Conservation (phyloP, 2,329 filamentous ascomycete species). For the Huntiella savannae region DNA sequence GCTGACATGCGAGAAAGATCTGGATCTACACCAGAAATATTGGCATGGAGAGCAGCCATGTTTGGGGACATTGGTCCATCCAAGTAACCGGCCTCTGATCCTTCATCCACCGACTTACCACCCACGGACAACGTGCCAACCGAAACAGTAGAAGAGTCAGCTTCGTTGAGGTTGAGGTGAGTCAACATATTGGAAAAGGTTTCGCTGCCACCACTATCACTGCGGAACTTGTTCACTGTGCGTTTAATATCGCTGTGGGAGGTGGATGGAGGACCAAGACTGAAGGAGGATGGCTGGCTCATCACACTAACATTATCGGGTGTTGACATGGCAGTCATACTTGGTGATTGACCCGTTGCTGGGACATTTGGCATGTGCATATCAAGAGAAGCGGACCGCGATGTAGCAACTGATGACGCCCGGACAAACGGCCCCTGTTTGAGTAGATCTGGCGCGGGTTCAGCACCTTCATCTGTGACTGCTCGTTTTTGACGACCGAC, state of each 20-base stretch:
- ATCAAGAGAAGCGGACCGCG: constrained; percentile 84
- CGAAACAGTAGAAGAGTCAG: constrained; percentile 19
- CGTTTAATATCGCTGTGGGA: constrained; percentile 30
- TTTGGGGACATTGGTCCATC: constrained; percentile 64
- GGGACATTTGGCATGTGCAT: constrained; percentile 22
- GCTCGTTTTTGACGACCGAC: constrained; percentile 92
- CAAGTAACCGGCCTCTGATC: constrained; percentile 24
- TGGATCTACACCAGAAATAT: constrained; percentile 2
- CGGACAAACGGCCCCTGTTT: constrained; percentile 83
- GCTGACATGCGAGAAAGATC: constrained; percentile 21
- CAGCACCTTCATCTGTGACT: constrained; percentile 53
- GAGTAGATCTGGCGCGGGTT: constrained; percentile 78
- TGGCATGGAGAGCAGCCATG: constrained; percentile 19
- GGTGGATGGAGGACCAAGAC: constrained; percentile 33
- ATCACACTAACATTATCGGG: constrained; percentile 45
- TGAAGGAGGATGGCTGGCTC: constrained; percentile 80
- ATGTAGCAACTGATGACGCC: constrained; percentile 70
- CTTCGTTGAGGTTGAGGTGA: constrained; percentile 55
- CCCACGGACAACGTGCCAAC: constrained; percentile 21
- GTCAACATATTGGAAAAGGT: constrained; percentile 65
- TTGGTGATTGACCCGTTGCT: constrained; percentile 48
- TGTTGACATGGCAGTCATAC: constrained; percentile 69
- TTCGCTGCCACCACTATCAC: constrained; percentile 85
- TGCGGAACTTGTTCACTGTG: constrained; percentile 53
- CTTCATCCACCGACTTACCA: constrained; percentile 42